phyloP scores from a whole-genome alignment of 169 alveolate genomes.

The Plasmodium inui region DNA sequence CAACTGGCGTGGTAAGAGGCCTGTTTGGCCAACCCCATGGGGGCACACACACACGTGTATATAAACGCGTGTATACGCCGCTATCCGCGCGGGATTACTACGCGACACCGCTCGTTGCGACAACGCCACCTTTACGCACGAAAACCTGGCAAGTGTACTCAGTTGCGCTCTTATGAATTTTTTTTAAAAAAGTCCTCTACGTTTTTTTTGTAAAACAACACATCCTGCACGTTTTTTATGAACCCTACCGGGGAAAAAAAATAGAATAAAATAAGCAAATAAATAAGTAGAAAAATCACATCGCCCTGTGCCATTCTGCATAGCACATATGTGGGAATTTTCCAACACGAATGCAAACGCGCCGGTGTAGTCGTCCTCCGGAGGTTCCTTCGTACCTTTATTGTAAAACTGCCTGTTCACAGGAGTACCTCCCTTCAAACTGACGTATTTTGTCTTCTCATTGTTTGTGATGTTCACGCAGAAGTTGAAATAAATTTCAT shows the following conservation, averaged over 20 bases:
- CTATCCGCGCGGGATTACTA: not conserved
- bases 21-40: not conserved
- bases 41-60: not conserved
- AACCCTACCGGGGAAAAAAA: constrained; percentile 2
- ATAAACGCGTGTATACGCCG: not conserved
- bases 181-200: constrained; percentile 38
- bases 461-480: constrained; percentile 20
- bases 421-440: constrained; percentile 1
- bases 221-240: constrained; percentile 41
- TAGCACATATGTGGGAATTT: not conserved
- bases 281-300: not conserved
- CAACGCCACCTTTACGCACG: not conserved
- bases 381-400: constrained; percentile 25
- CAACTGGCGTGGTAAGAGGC: not conserved
- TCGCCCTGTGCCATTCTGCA: not conserved
- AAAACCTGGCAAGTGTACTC: not conserved
- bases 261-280: not conserved
- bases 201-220: constrained; percentile 51
- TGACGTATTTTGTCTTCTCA: constrained; percentile 27
- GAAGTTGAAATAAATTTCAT: constrained; percentile 18
- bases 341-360: not conserved
- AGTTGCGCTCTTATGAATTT: not conserved
- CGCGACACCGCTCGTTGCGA: not conserved
- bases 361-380: not conserved
- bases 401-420: constrained; percentile 20